These are phyloP conservation scores for Thuidium tamariscinum DNA, from an alignment of 225 moss, liverwort and hornwort species.

Conservation along the genomic window DNA sequence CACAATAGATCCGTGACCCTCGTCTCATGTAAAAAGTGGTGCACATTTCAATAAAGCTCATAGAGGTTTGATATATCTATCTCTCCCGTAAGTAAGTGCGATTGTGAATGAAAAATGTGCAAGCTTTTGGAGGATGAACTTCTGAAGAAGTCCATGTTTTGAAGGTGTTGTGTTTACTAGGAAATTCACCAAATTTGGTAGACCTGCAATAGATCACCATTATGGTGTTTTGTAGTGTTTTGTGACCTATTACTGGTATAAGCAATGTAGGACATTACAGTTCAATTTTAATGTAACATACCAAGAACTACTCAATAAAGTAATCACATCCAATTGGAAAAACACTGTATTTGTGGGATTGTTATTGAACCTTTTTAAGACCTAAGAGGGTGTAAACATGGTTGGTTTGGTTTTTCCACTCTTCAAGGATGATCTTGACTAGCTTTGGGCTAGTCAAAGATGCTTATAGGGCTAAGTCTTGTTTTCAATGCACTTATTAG, in stretches of 20 bases:
- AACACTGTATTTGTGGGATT: rapidly evolving
- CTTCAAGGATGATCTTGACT: not conserved
- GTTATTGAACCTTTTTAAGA: not conserved
- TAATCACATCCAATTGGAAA: too few species aligned
- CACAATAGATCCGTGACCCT: not conserved
- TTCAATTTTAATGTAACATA: not conserved
- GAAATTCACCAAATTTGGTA: not conserved
- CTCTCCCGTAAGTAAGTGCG: not conserved
- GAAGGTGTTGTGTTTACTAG: not conserved
- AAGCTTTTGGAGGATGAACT: not conserved
- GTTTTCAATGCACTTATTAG: not conserved
- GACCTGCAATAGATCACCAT: not conserved
- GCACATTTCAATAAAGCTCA: not conserved
- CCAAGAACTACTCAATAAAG: not conserved
- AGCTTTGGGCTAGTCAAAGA: not conserved
- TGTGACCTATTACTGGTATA: not conserved
- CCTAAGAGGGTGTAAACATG: not conserved
- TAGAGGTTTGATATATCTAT: not conserved
- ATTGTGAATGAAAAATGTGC: not conserved
- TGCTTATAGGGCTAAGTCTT: not conserved
- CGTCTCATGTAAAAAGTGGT: not conserved
- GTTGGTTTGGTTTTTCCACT: not conserved
- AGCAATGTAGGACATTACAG: not conserved
- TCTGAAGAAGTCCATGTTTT: not conserved
- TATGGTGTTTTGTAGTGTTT: not conserved